Evolutionary conservation across 2,329 filamentous ascomycete genomes (phyloP), one percentile per base, ranked within the genome.

Genomic region (Aspergillus sp.): DNA sequence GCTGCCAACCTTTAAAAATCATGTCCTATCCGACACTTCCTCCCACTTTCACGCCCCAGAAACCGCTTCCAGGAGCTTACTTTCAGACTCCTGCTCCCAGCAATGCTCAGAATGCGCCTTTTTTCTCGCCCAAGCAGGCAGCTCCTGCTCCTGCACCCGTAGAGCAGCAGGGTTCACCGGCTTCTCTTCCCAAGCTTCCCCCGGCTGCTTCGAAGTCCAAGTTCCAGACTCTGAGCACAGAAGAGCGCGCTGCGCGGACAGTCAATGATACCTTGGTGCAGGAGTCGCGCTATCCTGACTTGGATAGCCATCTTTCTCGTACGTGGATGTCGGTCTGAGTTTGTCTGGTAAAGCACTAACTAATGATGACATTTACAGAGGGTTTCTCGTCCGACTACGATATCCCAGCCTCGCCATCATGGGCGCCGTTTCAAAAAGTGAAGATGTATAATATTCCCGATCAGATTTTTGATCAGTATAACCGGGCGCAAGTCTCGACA

Each of bases 321-420:
- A 75, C 76, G 88, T 78, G 42, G 39, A 43, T 33, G n/a, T n/a
- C 31, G 38, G 29, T 13, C 34, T 35, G 27, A 19, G 19, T 44
- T 37, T 19, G 40, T 40, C 5, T 35, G 8, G 42, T 43, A 42
- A 44, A 51, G 53, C 49, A 49, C 61, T 67, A 54, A 72, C 56
- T 50, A 52, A 45, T 30, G 6, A 19, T 31, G 42, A 10, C 35
- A 37, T 34, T 45, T 51, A 44, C 56, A 94, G 88, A 90, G 72
- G 90, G 93, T 51, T 83, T 86, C 52, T 95, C 90, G 5, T 91
- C 88, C 58, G 90, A 95, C 52, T 97, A 97, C 70, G 89, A 96
- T 57, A 72, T 95, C 39, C 80, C 86, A 34, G 71, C 66, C 32
- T 74, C 74, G 44, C 68, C 77, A 54, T 78, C 90, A 49, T 93